phyloP scores from a whole-genome alignment of 768 basidiomycete species.

The Collybia sp. region DNA sequence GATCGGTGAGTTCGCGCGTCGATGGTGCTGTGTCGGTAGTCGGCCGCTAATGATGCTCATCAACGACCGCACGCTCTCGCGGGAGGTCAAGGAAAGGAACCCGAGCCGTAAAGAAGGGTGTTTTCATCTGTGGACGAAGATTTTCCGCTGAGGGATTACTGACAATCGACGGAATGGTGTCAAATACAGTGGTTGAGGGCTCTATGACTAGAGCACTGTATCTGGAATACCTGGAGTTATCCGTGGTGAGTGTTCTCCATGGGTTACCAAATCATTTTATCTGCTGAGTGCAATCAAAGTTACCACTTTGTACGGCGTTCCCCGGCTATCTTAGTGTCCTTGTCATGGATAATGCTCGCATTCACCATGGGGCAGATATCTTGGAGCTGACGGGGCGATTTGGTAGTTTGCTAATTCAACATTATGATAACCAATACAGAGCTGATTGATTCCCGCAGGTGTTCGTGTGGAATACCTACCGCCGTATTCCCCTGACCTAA shows the following conservation, averaged over 20 bases:
- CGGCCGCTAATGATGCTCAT: too few relatives aligned
- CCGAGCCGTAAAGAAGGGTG: conserved; percentile 16
- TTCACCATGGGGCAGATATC: conserved; percentile 25
- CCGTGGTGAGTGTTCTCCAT: conserved; percentile 14
- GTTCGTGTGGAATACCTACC: conserved; percentile 18
- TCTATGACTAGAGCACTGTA: conserved; percentile 17
- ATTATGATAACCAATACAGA: not conserved
- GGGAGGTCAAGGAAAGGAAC: conserved; percentile 17
- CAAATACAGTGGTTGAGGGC: conserved; percentile 20
- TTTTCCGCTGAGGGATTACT: conserved; percentile 20
- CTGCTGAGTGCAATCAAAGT: conserved; percentile 6
- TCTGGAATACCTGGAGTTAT: conserved; percentile 18
- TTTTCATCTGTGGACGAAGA: conserved; percentile 22
- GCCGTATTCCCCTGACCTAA: conserved; percentile 26
- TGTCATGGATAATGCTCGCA: conserved; percentile 27
- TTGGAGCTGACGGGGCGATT: conserved; percentile 14
- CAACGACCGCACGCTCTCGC: conserved; percentile 3
- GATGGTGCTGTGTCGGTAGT: too few relatives aligned
- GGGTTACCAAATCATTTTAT: not conserved
- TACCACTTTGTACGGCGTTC: conserved; percentile 18
- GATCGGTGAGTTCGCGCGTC: too few relatives aligned
- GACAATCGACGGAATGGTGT: conserved; percentile 24
- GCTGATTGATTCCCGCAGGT: conserved; percentile 6
- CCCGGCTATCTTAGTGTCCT: conserved; percentile 22
- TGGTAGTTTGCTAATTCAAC: not conserved